phyloP scores from a whole-genome alignment of 1,284 basidiomycete species.

The Calocybe gambosa region DNA sequence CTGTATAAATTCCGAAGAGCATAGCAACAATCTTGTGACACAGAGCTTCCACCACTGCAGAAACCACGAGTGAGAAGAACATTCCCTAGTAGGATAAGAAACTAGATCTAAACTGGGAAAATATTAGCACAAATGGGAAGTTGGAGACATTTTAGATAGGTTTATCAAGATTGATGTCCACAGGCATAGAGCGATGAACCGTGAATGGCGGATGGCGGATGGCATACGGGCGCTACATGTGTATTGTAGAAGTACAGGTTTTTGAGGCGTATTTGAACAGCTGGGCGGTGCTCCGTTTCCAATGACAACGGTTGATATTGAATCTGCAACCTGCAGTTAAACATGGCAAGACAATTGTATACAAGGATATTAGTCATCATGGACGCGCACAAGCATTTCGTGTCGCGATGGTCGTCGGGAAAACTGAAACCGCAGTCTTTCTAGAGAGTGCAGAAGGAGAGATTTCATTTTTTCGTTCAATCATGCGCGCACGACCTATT shows the following conservation, averaged over 20 bases:
- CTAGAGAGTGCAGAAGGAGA: slow-evolving; percentile 73
- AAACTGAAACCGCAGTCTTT: slow-evolving; percentile 26
- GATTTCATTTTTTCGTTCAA: slow-evolving; percentile 72
- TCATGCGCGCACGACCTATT: slow-evolving; percentile 72
- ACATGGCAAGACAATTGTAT: background rate
- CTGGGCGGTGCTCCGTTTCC: too few relatives aligned
- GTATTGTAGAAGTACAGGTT: too few relatives aligned
- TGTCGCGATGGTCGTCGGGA: slow-evolving; percentile 16
- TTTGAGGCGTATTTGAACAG: too few relatives aligned
- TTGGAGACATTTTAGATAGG: too few relatives aligned
- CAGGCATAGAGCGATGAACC: too few relatives aligned
- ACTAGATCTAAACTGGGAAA: too few relatives aligned
- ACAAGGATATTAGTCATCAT: slow-evolving; percentile 4
- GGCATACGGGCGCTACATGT: too few relatives aligned
- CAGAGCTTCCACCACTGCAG: background rate
- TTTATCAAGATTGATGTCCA: too few relatives aligned
- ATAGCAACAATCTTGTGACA: background rate
- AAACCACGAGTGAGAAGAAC: background rate
- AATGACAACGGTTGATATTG: background rate
- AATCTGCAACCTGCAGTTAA: background rate
- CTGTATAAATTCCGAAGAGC: background rate
- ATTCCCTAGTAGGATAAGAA: too few relatives aligned
- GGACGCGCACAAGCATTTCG: slow-evolving; percentile 1
- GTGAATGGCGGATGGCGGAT: too few relatives aligned
- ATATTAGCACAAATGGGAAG: too few relatives aligned